These are phyloP conservation scores for apple (Malus domestica) DNA, from an alignment of 306 rosid genomes.

Conservation along the genomic window ASM211411v1 NC_041805.1:628001-628500, in stretches of 20 bases:
- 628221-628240: not conserved
- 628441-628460: no score
- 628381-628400: no score
- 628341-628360: no score
- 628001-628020: not conserved
- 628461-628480: no score
- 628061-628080: slow-evolving; percentile 1
- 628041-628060: slow-evolving; percentile 25
- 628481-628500: no score
- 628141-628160: not conserved
- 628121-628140: not conserved
- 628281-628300: not conserved
- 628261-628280: not conserved
- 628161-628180: not conserved
- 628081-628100: not conserved
- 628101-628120: not conserved
- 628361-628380: no score
- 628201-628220: slow-evolving; percentile 1
- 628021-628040: slow-evolving; percentile 24
- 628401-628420: no score
- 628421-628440: no score
- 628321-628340: no score
- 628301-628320: not conserved
- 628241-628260: not conserved
- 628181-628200: slow-evolving; percentile 6